phyloP scores from a whole-genome alignment of 805 yeast species.

The Candida easanensis region DNA sequence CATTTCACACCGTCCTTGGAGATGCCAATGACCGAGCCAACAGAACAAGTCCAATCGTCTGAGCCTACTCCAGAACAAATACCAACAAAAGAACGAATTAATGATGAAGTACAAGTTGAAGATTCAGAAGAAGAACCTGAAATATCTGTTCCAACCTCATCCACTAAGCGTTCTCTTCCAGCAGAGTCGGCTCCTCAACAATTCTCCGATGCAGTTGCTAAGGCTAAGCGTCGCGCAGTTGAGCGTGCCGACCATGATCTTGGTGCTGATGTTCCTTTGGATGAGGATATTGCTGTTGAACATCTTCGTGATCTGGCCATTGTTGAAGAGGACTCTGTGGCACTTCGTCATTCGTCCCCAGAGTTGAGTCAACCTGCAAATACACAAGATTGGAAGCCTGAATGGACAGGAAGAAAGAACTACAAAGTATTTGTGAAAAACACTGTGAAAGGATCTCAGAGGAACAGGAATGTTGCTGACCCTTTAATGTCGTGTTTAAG shows the following conservation, averaged over 20 bases:
- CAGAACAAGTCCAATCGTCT: not conserved
- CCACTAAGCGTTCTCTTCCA: not conserved
- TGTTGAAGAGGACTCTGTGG: conserved; percentile 31
- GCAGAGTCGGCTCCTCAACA: conserved; percentile 1
- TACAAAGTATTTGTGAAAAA: conserved; percentile 38
- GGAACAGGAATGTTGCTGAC: not conserved
- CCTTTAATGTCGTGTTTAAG: conserved; percentile 30
- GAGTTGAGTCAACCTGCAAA: not conserved
- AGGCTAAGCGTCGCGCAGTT: conserved; percentile 22
- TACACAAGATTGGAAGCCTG: conserved; percentile 4
- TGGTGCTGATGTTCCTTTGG: conserved; percentile 11
- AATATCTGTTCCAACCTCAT: not conserved
- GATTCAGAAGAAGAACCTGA: not conserved
- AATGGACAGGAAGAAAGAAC: conserved; percentile 35
- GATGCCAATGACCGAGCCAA: not conserved
- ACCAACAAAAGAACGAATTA: not conserved
- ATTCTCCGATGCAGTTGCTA: conserved; percentile 17
- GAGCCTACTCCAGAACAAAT: not conserved
- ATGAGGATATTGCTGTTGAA: conserved; percentile 27
- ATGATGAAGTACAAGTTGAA: not conserved
- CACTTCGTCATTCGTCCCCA: conserved; percentile 1
- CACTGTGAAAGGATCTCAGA: conserved; percentile 13
- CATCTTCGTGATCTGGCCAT: conserved; percentile 33
- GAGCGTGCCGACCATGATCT: conserved; percentile 19
- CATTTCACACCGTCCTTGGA: conserved; percentile 3